Percentiles rank a stretch among this genome's conserved stretches.
These are phyloP conservation scores for Sonneratia alba DNA, from an alignment of 345 rosid genomes.

Conservation along the genomic window DNA sequence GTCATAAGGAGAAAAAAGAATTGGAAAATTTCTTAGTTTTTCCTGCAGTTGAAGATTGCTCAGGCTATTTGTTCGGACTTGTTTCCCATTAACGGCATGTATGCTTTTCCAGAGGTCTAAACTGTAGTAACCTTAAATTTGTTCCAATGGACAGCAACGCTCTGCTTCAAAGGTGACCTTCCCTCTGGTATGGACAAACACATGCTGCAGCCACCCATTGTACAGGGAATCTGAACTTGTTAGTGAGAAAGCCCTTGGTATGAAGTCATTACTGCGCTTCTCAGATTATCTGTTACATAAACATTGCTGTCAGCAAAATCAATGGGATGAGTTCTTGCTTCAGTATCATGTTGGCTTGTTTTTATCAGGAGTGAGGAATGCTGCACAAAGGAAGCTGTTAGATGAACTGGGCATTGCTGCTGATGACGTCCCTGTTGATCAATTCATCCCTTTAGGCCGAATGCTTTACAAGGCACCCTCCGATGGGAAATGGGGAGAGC, in stretches of 20 bases:
- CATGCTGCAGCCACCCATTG: conserved; percentile 96
- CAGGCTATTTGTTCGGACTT: too few species aligned
- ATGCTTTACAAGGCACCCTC: conserved; percentile 95
- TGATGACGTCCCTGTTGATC: conserved; percentile 78
- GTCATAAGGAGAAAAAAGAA: too few species aligned
- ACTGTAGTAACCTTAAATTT: neutral
- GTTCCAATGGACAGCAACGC: conserved; percentile 54
- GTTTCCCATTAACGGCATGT: neutral
- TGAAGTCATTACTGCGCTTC: neutral
- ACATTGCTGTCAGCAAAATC: neutral
- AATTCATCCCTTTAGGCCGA: conserved; percentile 62
- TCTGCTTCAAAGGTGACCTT: conserved; percentile 91
- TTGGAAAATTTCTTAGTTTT: too few species aligned
- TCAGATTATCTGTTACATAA: neutral
- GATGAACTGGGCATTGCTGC: conserved; percentile 94
- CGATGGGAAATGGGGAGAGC: conserved; percentile 98
- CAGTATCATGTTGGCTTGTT: neutral
- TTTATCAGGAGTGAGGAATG: conserved; percentile 75
- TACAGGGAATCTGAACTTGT: conserved; percentile 84
- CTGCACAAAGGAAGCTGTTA: conserved; percentile 94
- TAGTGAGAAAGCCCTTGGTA: conserved; percentile 66
- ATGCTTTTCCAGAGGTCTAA: neutral
- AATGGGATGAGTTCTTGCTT: neutral
- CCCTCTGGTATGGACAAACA: conserved; percentile 98
- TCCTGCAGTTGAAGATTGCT: too few species aligned